Evolutionary conservation across 108 stramenopile species (phyloP), one percentile per base, ranked within the genome.

Genomic region (Nitzschia putrida): DNA sequence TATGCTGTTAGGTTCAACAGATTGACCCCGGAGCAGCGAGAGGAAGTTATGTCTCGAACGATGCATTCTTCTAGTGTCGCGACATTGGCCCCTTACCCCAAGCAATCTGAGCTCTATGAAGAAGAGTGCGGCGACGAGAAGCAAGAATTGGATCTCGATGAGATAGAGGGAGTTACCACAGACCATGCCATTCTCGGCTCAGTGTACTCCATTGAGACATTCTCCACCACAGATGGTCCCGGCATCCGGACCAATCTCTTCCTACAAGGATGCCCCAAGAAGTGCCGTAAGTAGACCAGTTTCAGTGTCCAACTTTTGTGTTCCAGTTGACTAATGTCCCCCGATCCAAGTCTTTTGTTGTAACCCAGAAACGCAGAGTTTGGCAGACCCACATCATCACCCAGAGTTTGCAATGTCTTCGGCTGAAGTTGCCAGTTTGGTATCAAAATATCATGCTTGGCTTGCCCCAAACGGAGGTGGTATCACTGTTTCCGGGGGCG

Each of bases 1-100:
- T 88, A 88, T 60, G 87, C 87, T 16, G 87, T 88, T 20, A 61
- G 75, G 14, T 88, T 88, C 77, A 83, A 85, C 60, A 76, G 78
- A 22, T 74, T 88, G 11, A 88, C 87, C 7, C 82, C 77, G 0
- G 84, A 88, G 70, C 87, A 88, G 53, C 83, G 84, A 51, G 83
- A 83, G 45, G 87, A 88, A 67, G 80, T 88, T 7, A 59, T 88
- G 44, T 69, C 77, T 10, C 56, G 87, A 45, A 88, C 87, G 12
- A 77, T 80, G 71, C 83, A 80, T 44, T 73, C 78, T 11, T 25
- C 74, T 40, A 65, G 40, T 50, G 69, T 69, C n/a, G 64, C 55
- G 8, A 66, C 79, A 18, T 53, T 71, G 51, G 69, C 80, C 12
- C 16, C 20, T 8, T 44, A 44, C 45, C 11, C 42, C 9, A 29